A percentile compares a stretch with the other conserved stretches of the same genome.
Conservation (phyloP, 371 early-diverging fungal genomes). For the Rhizopus delemar region DNA sequence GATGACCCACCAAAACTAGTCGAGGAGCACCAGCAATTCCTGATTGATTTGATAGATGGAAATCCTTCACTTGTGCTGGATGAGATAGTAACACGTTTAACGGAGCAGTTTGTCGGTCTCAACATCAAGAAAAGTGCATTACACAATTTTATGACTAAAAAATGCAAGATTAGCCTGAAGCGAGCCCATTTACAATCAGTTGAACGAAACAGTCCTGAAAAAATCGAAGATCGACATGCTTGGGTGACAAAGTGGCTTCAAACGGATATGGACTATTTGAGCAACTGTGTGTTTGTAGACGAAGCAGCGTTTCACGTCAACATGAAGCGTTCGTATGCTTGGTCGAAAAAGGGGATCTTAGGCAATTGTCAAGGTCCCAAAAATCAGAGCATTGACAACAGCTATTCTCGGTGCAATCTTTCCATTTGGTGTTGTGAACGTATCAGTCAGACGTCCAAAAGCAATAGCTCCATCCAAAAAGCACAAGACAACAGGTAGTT, state of each 20-base stretch:
- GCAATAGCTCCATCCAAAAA: constrained; percentile 8
- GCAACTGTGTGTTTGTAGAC: constrained; percentile 21
- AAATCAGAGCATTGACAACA: constrained; percentile 9
- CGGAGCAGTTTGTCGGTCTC: constrained; percentile 21
- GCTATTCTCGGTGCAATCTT: constrained; percentile 8
- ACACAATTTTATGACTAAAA: constrained; percentile 23
- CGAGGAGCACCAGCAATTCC: constrained; percentile 16
- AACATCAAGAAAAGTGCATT: constrained; percentile 20
- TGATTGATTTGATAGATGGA: constrained; percentile 11
- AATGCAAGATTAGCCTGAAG: constrained; percentile 29
- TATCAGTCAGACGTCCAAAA: neutral
- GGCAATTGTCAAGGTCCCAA: constrained; percentile 1
- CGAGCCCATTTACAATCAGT: constrained; percentile 7
- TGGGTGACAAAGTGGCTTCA: constrained; percentile 18
- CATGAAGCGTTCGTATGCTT: neutral
- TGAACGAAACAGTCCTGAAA: constrained; percentile 23
- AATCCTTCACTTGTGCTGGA: constrained; percentile 19
- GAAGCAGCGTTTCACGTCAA: constrained; percentile 5
- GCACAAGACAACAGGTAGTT: neutral
- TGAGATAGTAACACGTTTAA: constrained; percentile 22
- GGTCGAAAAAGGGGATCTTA: neutral
- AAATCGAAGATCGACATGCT: constrained; percentile 25
- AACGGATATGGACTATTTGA: constrained; percentile 23
- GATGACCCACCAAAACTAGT: constrained; percentile 19
- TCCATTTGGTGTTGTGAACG: neutral